Evolutionary conservation across 2,329 filamentous ascomycete genomes (phyloP).

Genomic region (Bipolaris cookei): DNA sequence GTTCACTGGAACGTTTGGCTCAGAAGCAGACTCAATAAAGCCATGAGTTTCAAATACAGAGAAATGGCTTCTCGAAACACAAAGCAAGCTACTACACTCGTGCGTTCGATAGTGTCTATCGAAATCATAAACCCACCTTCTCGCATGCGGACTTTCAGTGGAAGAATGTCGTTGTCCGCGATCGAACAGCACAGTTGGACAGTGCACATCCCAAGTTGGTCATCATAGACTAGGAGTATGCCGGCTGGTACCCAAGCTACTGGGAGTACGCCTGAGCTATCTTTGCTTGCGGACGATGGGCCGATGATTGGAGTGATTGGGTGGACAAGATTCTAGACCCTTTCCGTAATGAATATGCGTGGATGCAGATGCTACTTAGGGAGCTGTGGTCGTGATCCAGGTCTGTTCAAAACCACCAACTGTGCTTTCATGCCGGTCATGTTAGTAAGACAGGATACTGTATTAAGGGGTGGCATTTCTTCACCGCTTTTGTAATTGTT

Average conservation of each 20-base stretch:
- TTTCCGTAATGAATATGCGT: conserved; percentile 27
- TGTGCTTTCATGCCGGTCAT: too few relatives aligned
- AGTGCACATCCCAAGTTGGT: conserved; percentile 30
- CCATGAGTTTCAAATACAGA: too few relatives aligned
- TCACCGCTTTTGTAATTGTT: too few relatives aligned
- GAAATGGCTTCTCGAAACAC: too few relatives aligned
- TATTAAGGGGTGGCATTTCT: too few relatives aligned
- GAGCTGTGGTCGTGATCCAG: conserved; percentile 21
- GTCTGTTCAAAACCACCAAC: too few relatives aligned
- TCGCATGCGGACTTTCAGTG: conserved; percentile 19
- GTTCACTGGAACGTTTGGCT: too few relatives aligned
- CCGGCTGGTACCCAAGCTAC: conserved; percentile 51
- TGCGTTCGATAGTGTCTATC: background rate
- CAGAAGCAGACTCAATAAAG: too few relatives aligned
- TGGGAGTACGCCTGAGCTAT: conserved; percentile 52
- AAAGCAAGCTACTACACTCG: too few relatives aligned
- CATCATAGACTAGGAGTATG: conserved; percentile 53
- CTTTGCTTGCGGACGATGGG: conserved; percentile 41
- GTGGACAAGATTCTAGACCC: conserved; percentile 39
- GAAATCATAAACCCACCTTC: conserved; percentile 15
- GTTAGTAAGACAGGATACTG: too few relatives aligned
- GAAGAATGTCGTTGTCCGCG: background rate
- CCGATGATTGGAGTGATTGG: conserved; percentile 46
- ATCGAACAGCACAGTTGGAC: conserved; percentile 1
- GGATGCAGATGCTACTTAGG: conserved; percentile 24